phyloP scores from a whole-genome alignment of 2,329 filamentous ascomycete genomes.

The Plectosphaerella sp. region DNA sequence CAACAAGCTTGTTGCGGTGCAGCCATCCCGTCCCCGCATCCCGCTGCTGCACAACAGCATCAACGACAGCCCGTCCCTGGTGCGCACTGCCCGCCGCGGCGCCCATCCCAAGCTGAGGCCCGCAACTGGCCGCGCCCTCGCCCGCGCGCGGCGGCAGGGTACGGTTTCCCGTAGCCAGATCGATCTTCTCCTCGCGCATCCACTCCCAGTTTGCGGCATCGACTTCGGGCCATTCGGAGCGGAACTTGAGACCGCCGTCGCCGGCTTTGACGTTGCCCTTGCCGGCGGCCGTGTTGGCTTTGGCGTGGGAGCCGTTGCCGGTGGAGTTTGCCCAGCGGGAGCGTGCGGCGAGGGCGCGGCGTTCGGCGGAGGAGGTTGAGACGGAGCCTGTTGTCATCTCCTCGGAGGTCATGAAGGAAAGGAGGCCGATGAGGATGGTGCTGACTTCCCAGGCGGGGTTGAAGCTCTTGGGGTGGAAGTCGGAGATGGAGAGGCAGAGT shows the following conservation, averaged over 20 bases:
- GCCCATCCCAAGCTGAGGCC: conserved; percentile 51
- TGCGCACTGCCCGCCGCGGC: conserved; percentile 52
- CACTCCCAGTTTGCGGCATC: conserved; percentile 88
- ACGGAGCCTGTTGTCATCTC: conserved; percentile 97
- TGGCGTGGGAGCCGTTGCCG: conserved; percentile 70
- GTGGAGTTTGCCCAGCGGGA: conserved; percentile 97
- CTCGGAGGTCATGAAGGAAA: conserved; percentile 97
- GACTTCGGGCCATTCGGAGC: conserved; percentile 81
- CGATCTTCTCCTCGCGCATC: conserved; percentile 81
- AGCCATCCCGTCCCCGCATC: conserved; percentile 82
- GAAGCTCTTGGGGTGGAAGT: conserved; percentile 97
- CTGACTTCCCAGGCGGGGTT: conserved; percentile 98
- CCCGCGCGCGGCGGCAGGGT: conserved; percentile 41
- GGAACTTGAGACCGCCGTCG: conserved; percentile 88
- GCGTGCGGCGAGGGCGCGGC: conserved; percentile 70
- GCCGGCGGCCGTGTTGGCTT: conserved; percentile 39
- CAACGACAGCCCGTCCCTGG: conserved; percentile 69
- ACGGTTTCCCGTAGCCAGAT: conserved; percentile 67
- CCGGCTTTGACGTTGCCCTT: conserved; percentile 86
- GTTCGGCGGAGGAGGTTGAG: conserved; percentile 70
- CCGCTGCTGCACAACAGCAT: conserved; percentile 69
- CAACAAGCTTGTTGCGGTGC: conserved; percentile 70
- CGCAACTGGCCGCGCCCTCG: conserved; percentile 34
- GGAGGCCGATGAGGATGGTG: conserved; percentile 88
- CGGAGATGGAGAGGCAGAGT: conserved; percentile 90